phyloP scores from a whole-genome alignment of 2,329 filamentous ascomycete species.

The Akanthomyces muscarius region DNA sequence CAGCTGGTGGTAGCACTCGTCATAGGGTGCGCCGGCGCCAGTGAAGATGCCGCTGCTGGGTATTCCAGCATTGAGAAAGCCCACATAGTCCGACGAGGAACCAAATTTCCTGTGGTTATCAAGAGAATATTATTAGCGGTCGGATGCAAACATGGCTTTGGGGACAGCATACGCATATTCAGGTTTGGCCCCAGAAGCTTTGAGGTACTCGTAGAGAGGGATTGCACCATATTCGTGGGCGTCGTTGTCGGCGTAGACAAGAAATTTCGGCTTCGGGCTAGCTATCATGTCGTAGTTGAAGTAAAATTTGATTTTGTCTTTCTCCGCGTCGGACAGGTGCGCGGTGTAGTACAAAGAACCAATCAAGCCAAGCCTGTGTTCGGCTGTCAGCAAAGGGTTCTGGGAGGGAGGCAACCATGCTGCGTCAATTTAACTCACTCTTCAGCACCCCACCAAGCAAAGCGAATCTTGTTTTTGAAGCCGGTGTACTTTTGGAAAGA shows the following conservation, averaged over 20 bases:
- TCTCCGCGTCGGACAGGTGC: constrained; percentile 33
- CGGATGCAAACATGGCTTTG: not conserved
- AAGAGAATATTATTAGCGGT: not conserved
- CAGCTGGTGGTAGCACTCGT: constrained; percentile 38
- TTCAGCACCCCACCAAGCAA: constrained; percentile 42
- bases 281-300: constrained; percentile 70
- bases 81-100: constrained; percentile 37
- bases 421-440: constrained; percentile 27
- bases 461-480: constrained; percentile 40
- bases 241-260: constrained; percentile 38
- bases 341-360: constrained; percentile 41
- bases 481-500: constrained; percentile 36
- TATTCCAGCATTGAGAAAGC: constrained; percentile 38
- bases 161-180: constrained; percentile 28
- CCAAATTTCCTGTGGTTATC: constrained; percentile 28
- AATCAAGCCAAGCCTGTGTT: constrained; percentile 35
- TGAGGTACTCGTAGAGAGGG: constrained; percentile 33
- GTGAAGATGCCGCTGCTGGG: constrained; percentile 40
- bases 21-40: constrained; percentile 32
- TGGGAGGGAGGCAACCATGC: not conserved
- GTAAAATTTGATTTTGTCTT: constrained; percentile 59
- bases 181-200: constrained; percentile 31
- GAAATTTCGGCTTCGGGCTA: constrained; percentile 37
- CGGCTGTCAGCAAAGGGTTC: not conserved
- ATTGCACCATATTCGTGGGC: constrained; percentile 35